Evolutionary conservation across 2,329 filamentous ascomycete genomes (phyloP), one percentile per base, ranked within the genome.

Genomic region (Dothideomycetidae sp.): DNA sequence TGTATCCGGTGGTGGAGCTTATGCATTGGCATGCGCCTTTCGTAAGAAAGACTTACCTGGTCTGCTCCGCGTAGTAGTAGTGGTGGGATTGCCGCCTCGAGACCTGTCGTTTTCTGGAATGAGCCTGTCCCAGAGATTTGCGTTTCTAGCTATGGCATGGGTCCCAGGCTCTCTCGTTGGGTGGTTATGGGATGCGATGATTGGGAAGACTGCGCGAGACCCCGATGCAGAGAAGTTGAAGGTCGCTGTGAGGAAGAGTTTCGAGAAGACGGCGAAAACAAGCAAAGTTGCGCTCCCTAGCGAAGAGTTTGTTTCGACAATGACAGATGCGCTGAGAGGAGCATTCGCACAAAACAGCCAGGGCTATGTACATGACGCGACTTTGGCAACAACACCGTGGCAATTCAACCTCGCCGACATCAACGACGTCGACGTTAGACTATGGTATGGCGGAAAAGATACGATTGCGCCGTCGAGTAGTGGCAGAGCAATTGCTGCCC

Each of bases 361-460:
- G 14, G 16, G 31, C 3, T 19, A 33, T 19, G 31, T 33, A n/a
- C 16, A 33, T 13, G 31, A 33, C 23, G 31, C 31, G 10, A 19
- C 31, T 3, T 13, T 33, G 9, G 31, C 31, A 4, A 19, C 23
- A 15, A 19, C 31, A 14, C 31, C 31, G n/a, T 33, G 31, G 31
- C 16, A 19, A 10, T 33, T 33, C 14, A 10, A 33, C 7, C 15
- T 33, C 9, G 31, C 18, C n/a, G 90, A 98, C 53, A 96, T 98
- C 69, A 98, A 98, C 57, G 90, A 98, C 51, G 90, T 98, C 61
- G 98, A 98, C 49, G 83, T 98, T 19, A 81, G 96, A 39, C 67
- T 98, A n/a, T 33, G 31, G 31, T 33, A 19, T 15, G 31, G 31
- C 15, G 31, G 12, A 12, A 19, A 19, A 11, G 31, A 33, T n/a